Evolutionary conservation across 352 stramenopile genomes (phyloP).

Genomic region (Phytopythium litorale): DNA sequence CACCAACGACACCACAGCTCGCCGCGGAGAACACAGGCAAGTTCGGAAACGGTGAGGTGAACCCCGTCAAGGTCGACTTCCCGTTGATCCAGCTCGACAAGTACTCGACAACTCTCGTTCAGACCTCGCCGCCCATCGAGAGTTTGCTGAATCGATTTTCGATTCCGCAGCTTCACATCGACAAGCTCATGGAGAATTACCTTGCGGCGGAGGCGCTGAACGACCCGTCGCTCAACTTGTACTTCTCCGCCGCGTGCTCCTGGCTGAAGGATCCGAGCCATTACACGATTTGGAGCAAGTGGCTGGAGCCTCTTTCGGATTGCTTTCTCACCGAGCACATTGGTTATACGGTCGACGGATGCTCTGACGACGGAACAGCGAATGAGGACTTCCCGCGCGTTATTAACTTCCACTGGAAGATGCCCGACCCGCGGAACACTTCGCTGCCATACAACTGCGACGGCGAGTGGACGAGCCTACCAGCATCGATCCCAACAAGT

Average conservation of each 20-base stretch:
- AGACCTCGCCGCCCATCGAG: background rate
- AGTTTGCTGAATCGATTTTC: background rate
- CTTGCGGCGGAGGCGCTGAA: slow-evolving; percentile 3
- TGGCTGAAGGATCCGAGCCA: slow-evolving; percentile 15
- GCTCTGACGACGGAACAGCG: background rate
- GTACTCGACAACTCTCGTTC: slow-evolving; percentile 1
- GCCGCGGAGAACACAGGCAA: slow-evolving; percentile 12
- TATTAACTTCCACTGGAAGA: slow-evolving; percentile 4
- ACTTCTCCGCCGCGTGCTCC: slow-evolving; percentile 12
- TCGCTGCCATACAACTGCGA: slow-evolving; percentile 25
- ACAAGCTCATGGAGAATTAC: slow-evolving; percentile 22
- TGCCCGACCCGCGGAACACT: slow-evolving; percentile 15
- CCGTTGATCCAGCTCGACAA: slow-evolving; percentile 10
- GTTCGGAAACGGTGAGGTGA: slow-evolving; percentile 16
- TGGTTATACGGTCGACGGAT: background rate
- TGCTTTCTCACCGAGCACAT: slow-evolving; percentile 11
- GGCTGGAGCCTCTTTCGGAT: slow-evolving; percentile 8
- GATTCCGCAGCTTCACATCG: slow-evolving; percentile 21
- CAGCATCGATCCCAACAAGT: slow-evolving; percentile 25
- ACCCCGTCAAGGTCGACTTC: slow-evolving; percentile 16
- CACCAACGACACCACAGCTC: background rate
- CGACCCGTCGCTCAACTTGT: slow-evolving; percentile 8
- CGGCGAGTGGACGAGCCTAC: slow-evolving; percentile 15
- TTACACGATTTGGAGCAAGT: slow-evolving; percentile 12
- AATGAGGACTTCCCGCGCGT: background rate